Percentiles rank a stretch among this genome's conserved stretches.
Conservation (phyloP, 2,329 filamentous ascomycete species). For the Arachnomyces sp. region DNA sequence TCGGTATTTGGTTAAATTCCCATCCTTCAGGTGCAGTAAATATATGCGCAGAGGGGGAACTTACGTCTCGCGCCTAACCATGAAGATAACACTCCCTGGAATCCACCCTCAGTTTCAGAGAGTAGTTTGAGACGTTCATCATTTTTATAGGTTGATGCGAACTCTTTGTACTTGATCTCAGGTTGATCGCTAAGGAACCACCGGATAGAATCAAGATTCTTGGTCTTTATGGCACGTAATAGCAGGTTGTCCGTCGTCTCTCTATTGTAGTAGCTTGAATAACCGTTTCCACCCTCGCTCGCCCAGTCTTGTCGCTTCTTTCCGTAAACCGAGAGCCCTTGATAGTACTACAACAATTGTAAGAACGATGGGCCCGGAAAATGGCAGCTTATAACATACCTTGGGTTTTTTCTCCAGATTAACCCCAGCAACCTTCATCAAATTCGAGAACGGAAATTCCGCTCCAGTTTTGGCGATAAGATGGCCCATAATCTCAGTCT, state of each 20-base stretch:
- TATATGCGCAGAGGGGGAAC: slow-evolving; percentile 13
- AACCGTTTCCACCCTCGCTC: slow-evolving; percentile 38
- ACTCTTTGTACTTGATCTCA: slow-evolving; percentile 58
- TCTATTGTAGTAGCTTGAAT: not conserved
- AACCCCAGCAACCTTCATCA: slow-evolving; percentile 57
- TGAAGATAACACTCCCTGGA: slow-evolving; percentile 53
- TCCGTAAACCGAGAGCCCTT: slow-evolving; percentile 64
- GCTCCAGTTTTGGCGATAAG: slow-evolving; percentile 58
- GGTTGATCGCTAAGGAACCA: slow-evolving; percentile 71
- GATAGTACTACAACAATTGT: slow-evolving; percentile 51
- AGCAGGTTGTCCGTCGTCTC: slow-evolving; percentile 19
- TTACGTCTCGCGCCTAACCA: slow-evolving; percentile 43
- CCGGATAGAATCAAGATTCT: slow-evolving; percentile 60
- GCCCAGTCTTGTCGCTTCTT: slow-evolving; percentile 67
- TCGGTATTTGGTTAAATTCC: not conserved
- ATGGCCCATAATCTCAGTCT: slow-evolving; percentile 50
- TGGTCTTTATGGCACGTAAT: slow-evolving; percentile 23
- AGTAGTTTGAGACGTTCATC: slow-evolving; percentile 58
- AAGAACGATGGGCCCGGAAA: slow-evolving; percentile 14
- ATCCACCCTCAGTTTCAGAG: slow-evolving; percentile 50
- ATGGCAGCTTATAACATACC: slow-evolving; percentile 1
- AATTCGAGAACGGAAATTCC: slow-evolving; percentile 57
- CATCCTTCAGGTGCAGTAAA: too few species aligned
- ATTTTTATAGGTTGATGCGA: slow-evolving; percentile 52
- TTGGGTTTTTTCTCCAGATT: slow-evolving; percentile 47